Conservation (phyloP, 305 asterid genomes). For the Fraxinus baroniana region DNA sequence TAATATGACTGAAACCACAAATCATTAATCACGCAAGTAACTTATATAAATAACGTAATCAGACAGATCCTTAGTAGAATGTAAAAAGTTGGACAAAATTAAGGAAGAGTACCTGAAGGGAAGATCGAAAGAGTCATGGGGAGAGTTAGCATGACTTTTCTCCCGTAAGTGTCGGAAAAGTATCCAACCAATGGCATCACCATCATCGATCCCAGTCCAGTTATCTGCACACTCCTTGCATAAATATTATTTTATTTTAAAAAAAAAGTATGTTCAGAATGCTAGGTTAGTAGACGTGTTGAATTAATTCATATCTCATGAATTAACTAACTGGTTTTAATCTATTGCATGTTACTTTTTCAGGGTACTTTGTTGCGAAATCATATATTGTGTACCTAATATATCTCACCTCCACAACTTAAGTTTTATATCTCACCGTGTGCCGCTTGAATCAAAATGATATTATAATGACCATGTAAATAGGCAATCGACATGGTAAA, state of each 20-base stretch:
- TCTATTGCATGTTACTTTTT: too few species aligned
- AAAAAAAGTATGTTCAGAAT: too few species aligned
- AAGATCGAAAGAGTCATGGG: conserved; percentile 75
- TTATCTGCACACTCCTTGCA: conserved; percentile 46
- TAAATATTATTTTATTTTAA: neutral
- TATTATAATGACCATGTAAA: too few species aligned
- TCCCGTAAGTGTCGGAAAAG: conserved; percentile 79
- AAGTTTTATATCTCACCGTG: too few species aligned
- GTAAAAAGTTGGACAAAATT: neutral
- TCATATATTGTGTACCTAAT: too few species aligned
- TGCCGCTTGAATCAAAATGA: too few species aligned
- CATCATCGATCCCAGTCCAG: conserved; percentile 76
- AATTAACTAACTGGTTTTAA: too few species aligned
- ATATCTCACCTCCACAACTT: too few species aligned
- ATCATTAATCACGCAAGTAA: neutral
- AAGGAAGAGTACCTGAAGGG: conserved; percentile 50
- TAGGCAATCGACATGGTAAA: too few species aligned
- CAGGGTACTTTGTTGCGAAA: too few species aligned
- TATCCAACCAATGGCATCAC: conserved; percentile 88
- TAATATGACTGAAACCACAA: conserved; percentile 30
- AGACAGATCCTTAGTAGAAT: neutral
- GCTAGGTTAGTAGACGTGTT: too few species aligned
- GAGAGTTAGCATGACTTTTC: conserved; percentile 75
- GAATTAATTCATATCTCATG: too few species aligned
- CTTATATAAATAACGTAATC: neutral